Base-by-base conservation (phyloP, 2,329 filamentous ascomycete genomes). In the Curvularia sp. region DNA sequence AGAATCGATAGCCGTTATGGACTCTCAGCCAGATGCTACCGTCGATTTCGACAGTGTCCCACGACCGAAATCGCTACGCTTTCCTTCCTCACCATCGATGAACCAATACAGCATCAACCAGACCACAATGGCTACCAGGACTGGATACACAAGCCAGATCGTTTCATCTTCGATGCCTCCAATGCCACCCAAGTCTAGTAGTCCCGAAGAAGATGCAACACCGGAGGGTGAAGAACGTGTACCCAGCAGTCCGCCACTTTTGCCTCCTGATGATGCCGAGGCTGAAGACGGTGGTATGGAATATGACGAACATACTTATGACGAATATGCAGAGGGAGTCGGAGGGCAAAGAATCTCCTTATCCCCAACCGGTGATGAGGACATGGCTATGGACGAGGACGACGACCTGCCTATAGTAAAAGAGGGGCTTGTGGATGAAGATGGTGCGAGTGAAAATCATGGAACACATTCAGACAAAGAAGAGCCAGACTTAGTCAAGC, bases 21-120 rank as follows among this genome's bases (percentile, higher is more conserved):
- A 82, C 55, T 83, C 81, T 15, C 80, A 82, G 53, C 78, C 79
- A 10, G 71, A 75, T 9, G 61, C 65, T 15, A 64, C 60, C 47
- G 62, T 60, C 13, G 61, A 72, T 27, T 52, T 67, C 13, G 69
- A 74, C 8, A 70, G 66, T 49, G 59, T 70, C 38, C 66, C 61
- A 5, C 69, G 58, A 21, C 74, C 73, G n/a, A 71, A 69, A 36
- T 59, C 64, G 12, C 53, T 70, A 8, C 64, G 71, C 5, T 71
- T 77, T n/a, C 71, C 72, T 19, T 79, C 79, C 1, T 79, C 76
- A 10, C 71, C 75, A 4, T 74, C 73, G 2, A 61, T 61, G 15
- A 73, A 74, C 39, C 68, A 73, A 38, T 76, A 76, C 51, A 75
- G 71, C 46, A 73, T 78, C 41, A 68, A 75, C 39, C 74, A 77